Conservation (phyloP, 116 monocot species). For the Iris pallida region DNA sequence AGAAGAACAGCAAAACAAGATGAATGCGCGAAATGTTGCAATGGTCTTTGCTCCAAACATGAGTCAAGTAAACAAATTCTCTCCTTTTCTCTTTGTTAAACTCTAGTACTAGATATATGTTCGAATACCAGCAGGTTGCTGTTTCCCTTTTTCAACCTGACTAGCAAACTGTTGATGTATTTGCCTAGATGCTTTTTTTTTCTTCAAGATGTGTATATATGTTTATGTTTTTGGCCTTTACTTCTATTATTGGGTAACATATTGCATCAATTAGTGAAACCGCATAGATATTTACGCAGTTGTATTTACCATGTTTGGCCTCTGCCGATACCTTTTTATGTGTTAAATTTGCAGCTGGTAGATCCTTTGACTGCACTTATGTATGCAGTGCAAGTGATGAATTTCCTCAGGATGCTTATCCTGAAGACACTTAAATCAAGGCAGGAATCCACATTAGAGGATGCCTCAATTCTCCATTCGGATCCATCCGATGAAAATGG, state of each 20-base stretch:
- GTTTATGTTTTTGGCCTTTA: too few species aligned
- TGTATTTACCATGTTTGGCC: too few species aligned
- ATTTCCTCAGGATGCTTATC: conserved; percentile 69
- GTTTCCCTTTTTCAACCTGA: too few species aligned
- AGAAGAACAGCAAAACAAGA: conserved; percentile 72
- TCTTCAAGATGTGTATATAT: too few species aligned
- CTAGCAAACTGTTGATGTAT: too few species aligned
- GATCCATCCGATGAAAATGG: conserved; percentile 42
- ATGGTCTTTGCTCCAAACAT: conserved; percentile 97
- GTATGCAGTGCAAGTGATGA: conserved; percentile 85
- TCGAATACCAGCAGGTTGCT: too few species aligned
- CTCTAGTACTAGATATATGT: too few species aligned
- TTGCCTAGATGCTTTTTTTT: too few species aligned
- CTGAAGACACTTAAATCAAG: conserved; percentile 49
- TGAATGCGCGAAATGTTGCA: conserved; percentile 81
- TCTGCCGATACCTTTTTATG: too few species aligned
- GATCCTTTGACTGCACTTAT: conserved; percentile 86
- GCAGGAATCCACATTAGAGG: conserved; percentile 25
- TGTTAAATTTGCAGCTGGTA: conserved; percentile 45
- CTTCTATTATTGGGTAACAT: too few species aligned
- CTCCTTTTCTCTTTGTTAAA: background rate
- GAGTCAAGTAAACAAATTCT: conserved; percentile 48
- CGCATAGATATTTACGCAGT: too few species aligned
- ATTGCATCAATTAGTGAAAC: too few species aligned
- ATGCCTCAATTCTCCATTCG: conserved; percentile 11